Percentiles rank a stretch among this genome's conserved stretches.
phyloP scores from a whole-genome alignment of 2,329 filamentous ascomycete species.

The Pseudofabraea citricarpa region DNA sequence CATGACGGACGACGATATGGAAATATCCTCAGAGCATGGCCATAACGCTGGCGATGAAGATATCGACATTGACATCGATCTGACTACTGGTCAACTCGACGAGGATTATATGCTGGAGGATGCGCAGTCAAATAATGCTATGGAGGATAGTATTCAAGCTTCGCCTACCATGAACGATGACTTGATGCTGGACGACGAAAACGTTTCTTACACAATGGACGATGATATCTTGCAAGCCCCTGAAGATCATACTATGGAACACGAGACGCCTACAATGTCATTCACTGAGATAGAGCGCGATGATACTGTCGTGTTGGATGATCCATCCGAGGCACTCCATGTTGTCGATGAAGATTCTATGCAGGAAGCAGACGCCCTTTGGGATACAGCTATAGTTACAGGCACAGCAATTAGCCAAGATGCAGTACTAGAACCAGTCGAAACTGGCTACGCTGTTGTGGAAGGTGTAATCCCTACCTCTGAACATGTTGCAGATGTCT shows the following conservation, averaged over 20 bases:
- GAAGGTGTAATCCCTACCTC: too few species aligned
- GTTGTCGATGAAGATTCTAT: too few species aligned
- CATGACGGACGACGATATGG: constrained; percentile 44
- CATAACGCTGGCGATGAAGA: constrained; percentile 37
- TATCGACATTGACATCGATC: constrained; percentile 56
- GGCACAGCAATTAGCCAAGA: too few species aligned
- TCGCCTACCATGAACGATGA: constrained; percentile 38
- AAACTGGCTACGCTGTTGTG: too few species aligned
- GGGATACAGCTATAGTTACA: too few species aligned
- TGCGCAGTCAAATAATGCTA: constrained; percentile 28
- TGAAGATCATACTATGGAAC: constrained; percentile 16
- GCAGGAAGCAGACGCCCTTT: background rate
- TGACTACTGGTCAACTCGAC: constrained; percentile 37
- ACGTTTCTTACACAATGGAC: constrained; percentile 33
- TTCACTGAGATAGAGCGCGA: constrained; percentile 3
- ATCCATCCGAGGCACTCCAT: background rate
- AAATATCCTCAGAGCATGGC: constrained; percentile 44
- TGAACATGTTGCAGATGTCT: too few species aligned
- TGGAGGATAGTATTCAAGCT: constrained; percentile 29
- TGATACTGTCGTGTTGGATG: constrained; percentile 1
- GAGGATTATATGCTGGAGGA: constrained; percentile 56
- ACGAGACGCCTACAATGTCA: constrained; percentile 13
- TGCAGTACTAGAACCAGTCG: too few species aligned
- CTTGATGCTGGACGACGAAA: constrained; percentile 38
- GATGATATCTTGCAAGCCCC: constrained; percentile 23